Conservation (phyloP, 2,329 filamentous ascomycete genomes). For the Bertia moriformis region DNA sequence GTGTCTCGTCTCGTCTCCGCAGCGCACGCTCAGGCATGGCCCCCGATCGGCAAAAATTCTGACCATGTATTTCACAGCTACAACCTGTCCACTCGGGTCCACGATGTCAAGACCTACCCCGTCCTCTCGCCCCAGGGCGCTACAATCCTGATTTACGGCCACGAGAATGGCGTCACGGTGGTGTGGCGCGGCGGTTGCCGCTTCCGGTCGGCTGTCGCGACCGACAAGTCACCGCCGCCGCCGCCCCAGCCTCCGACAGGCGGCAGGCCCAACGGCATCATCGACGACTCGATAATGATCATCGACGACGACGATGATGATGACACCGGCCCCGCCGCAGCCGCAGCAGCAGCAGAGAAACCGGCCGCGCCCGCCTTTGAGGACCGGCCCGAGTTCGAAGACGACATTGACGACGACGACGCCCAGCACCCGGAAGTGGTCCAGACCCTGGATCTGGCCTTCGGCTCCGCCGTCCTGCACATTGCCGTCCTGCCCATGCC, state of each 20-base stretch:
- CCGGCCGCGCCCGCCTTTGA: constrained; percentile 8
- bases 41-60: background rate
- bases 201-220: constrained; percentile 30
- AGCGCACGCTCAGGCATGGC: constrained; percentile 3
- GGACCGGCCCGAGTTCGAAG: constrained; percentile 45
- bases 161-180: constrained; percentile 46
- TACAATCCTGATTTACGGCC: constrained; percentile 46
- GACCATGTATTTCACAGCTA: constrained; percentile 17
- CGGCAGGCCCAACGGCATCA: constrained; percentile 35
- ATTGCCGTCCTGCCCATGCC: constrained; percentile 39
- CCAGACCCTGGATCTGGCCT: constrained; percentile 45
- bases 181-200: constrained; percentile 47
- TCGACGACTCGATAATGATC: constrained; percentile 41
- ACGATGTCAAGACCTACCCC: constrained; percentile 46
- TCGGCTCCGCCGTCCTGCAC: constrained; percentile 38
- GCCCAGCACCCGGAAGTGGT: constrained; percentile 34
- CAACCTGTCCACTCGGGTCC: constrained; percentile 38
- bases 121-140: constrained; percentile 48
- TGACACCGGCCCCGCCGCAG: background rate
- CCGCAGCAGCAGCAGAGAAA: constrained; percentile 13
- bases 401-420: constrained; percentile 17
- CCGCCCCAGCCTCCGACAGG: too few relatives aligned
- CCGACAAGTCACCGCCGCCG: constrained; percentile 11
- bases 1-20: constrained; percentile 6
- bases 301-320: constrained; percentile 50